Evolutionary conservation across 495 filamentous ascomycete species (phyloP).

Genomic region (Ramalina intermedia): DNA sequence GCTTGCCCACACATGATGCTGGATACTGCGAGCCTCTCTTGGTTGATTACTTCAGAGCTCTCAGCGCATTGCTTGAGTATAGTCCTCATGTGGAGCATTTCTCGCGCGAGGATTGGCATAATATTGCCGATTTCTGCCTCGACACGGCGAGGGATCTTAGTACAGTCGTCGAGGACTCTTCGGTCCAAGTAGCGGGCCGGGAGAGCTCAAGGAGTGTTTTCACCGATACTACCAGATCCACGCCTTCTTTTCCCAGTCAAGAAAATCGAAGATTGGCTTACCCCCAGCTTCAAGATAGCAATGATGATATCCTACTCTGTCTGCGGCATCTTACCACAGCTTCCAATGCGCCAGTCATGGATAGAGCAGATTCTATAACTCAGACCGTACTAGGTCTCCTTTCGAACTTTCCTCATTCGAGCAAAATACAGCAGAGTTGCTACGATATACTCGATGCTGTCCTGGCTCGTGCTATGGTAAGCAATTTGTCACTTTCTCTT

Average conservation of each 20-base stretch:
- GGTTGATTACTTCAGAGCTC: conserved; percentile 63
- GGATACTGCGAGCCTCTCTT: conserved; percentile 58
- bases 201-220: no score
- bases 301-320: conserved; percentile 49
- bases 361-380: conserved; percentile 42
- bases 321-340: conserved; percentile 49
- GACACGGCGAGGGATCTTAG: conserved; percentile 27
- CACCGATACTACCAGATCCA: background rate
- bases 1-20: conserved; percentile 45
- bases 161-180: background rate
- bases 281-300: conserved; percentile 16
- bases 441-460: conserved; percentile 65
- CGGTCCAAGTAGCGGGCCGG: background rate
- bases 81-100: conserved; percentile 69
- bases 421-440: conserved; percentile 50
- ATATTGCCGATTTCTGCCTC: conserved; percentile 52
- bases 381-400: conserved; percentile 47
- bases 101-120: conserved; percentile 49
- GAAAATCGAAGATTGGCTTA: background rate
- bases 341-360: conserved; percentile 56
- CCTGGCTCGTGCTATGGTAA: conserved; percentile 46
- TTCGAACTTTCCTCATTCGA: conserved; percentile 39
- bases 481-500: conserved; percentile 48
- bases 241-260: background rate
- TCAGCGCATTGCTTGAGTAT: conserved; percentile 54